These are phyloP conservation scores for Zygosaccharomyces kombuchaensis DNA, from an alignment of 805 yeast genomes.

Conservation along the genomic window DNA sequence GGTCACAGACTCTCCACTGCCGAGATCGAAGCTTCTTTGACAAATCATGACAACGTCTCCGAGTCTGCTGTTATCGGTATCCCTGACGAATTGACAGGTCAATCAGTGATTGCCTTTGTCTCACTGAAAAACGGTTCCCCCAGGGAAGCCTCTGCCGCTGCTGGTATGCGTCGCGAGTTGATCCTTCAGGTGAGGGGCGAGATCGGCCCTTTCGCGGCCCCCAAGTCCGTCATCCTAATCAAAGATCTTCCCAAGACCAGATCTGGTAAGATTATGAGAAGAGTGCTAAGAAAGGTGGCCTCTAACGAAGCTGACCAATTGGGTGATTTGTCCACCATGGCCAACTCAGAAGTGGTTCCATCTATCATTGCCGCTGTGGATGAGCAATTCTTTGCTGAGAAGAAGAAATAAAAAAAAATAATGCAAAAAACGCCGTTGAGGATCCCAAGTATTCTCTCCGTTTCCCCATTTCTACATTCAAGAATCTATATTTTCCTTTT, in stretches of 20 bases:
- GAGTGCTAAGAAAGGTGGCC: conserved; percentile 71
- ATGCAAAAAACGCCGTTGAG: neutral
- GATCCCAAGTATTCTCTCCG: neutral
- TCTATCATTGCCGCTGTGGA: conserved; percentile 68
- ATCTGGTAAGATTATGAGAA: conserved; percentile 84
- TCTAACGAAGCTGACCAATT: conserved; percentile 75
- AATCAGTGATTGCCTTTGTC: conserved; percentile 80
- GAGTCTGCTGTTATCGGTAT: conserved; percentile 84
- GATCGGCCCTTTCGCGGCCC: conserved; percentile 85
- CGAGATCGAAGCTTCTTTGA: conserved; percentile 78
- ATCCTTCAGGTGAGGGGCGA: conserved; percentile 68
- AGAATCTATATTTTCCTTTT: neutral
- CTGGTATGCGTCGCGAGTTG: conserved; percentile 47
- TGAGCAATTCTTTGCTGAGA: conserved; percentile 32
- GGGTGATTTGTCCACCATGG: conserved; percentile 73
- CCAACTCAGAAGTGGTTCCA: conserved; percentile 72
- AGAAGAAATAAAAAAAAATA: conserved; percentile 16
- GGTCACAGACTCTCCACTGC: conserved; percentile 89
- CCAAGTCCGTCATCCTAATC: conserved; percentile 66
- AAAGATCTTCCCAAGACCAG: conserved; percentile 81
- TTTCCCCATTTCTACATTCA: neutral
- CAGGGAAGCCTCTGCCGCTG: conserved; percentile 47
- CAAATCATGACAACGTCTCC: conserved; percentile 64
- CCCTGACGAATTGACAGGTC: conserved; percentile 79
- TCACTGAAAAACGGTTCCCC: conserved; percentile 54